Evolutionary conservation across 345 rosid species (phyloP), one percentile per base, ranked within the genome.

Genomic region (Eucalyptus microcorys): DNA sequence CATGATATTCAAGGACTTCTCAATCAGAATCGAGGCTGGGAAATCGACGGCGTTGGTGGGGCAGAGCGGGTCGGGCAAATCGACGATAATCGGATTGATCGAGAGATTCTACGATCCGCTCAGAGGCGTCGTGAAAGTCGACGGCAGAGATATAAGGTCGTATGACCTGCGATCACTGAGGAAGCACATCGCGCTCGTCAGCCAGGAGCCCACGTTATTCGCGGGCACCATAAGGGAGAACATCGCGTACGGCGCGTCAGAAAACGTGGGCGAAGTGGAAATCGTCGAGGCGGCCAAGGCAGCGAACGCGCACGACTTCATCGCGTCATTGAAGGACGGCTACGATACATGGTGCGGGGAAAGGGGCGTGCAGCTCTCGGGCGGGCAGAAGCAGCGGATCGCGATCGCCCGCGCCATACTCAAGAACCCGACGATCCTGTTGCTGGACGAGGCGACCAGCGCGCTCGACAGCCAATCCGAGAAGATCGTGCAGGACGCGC

Each of bases 21-120:
- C 95, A 1, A 92, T 96, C 86, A 86, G 85, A 27, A 93, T 96
- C 15, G 93, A 95, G 48, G 92, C 96, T 0, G 97, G 95, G 9
- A 96, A 93, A 89, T 94, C 99, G 27, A 96, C 96, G 3, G 99
- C 97, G 4, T 84, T 96, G 37, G 97, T 96, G 2, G 99, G 99
- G 40, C 96, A 92, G 88, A 96, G 99, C 40, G 99, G 97, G 45
- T 96, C 96, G 5, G 99, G 99, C 5, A 96, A 96, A 42, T 96
- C 99, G 7, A 96, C 97, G 1, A 90, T 95, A 66, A 95, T 96
- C 3, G 96, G 95, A 4, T 83, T 96, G 45, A 93, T 96, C 50
- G 94, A 95, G 84, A 89, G 98, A 86, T 96, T 95, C 47, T 96
- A 96, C 37, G 98, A 96, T 45, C 97, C 98, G 2, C 79, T 91